Conservation (phyloP, 805 yeast species). For the Suhomyces kilbournensis region DNA sequence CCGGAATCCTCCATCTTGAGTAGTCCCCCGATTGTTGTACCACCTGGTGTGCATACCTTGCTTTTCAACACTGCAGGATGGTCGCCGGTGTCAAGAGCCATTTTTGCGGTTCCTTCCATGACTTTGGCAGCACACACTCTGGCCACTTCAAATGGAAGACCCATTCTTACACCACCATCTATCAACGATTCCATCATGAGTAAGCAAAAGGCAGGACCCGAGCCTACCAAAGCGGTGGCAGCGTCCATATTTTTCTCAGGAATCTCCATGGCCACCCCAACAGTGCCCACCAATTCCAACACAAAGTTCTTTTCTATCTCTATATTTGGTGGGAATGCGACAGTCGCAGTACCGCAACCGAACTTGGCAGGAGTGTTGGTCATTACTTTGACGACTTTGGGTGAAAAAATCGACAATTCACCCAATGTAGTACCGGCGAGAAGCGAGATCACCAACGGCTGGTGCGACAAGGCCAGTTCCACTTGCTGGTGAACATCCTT, state of each 20-base stretch:
- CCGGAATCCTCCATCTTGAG: constrained; percentile 90
- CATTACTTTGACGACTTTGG: constrained; percentile 84
- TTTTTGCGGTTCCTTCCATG: constrained; percentile 87
- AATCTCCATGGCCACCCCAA: constrained; percentile 63
- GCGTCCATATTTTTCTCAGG: constrained; percentile 96
- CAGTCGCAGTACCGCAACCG: constrained; percentile 92
- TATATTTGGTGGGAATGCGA: constrained; percentile 64
- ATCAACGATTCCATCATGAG: constrained; percentile 86
- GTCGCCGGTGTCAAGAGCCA: constrained; percentile 76
- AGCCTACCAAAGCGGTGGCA: constrained; percentile 91
- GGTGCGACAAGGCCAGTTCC: constrained; percentile 43
- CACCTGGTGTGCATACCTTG: constrained; percentile 95
- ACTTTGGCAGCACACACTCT: constrained; percentile 88
- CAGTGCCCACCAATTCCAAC: constrained; percentile 54
- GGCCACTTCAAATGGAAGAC: constrained; percentile 82
- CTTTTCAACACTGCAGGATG: constrained; percentile 89
- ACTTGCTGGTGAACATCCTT: constrained; percentile 56
- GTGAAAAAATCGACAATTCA: constrained; percentile 53
- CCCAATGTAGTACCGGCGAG: constrained; percentile 91
- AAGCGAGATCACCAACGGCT: constrained; percentile 68
- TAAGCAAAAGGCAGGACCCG: constrained; percentile 93
- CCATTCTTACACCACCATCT: constrained; percentile 94
- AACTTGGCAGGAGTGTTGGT: constrained; percentile 95
- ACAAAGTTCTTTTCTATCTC: constrained; percentile 38
- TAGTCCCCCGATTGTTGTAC: constrained; percentile 94